Base-by-base conservation (phyloP, 2,329 filamentous ascomycete species). In the Fusarium robinianum region DNA sequence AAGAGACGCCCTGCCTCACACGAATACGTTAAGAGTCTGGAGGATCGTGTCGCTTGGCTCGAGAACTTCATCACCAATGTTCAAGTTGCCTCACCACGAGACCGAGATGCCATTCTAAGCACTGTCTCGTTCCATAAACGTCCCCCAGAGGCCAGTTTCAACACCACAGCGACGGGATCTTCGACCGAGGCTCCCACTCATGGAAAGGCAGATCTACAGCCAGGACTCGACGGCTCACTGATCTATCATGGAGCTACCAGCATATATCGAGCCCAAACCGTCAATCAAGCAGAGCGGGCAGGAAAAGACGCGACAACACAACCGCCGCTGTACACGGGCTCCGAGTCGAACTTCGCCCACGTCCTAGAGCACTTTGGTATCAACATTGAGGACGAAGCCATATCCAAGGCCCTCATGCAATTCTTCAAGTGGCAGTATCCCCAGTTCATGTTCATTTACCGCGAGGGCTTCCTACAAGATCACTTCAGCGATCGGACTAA, bases 361-460 rank as follows among this genome's bases (percentile, higher is more conserved):
- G 54, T 58, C 5, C 35, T 54, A 9, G 35, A 49, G 8, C 60
- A 59, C n/a, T 57, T 62, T 6, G 57, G 53, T 5, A 61, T 60
- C 31, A 37, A 57, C 26, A 44, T 63, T 22, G 41, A 53, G 2
- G 53, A 53, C 10, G 44, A 53, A 10, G 31, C 54, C 3, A 48
- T 64, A 12, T 48, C 41, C 1, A 38, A 53, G 6, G 49, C 51
- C 0, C 32, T 65, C 1, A 33, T 53, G 15, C 47, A 53, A 2
- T 64, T 64, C 32, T 65, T 64, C 43, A 52, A 45, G n/a, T 61
- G 54, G 51, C 61, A 64, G 32, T 65, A 63, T 18, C 58, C 61
- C 5, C 53, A 65, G n/a, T 64, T 63, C 48, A 63, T 64, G 56
- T 65, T 65, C 29, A 56, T 64, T 3, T 64, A 64, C 18, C 57